Evolutionary conservation across 768 basidiomycete genomes (phyloP), one percentile per base, ranked within the genome.

Genomic region (Pleurotus cornucopiae): DNA sequence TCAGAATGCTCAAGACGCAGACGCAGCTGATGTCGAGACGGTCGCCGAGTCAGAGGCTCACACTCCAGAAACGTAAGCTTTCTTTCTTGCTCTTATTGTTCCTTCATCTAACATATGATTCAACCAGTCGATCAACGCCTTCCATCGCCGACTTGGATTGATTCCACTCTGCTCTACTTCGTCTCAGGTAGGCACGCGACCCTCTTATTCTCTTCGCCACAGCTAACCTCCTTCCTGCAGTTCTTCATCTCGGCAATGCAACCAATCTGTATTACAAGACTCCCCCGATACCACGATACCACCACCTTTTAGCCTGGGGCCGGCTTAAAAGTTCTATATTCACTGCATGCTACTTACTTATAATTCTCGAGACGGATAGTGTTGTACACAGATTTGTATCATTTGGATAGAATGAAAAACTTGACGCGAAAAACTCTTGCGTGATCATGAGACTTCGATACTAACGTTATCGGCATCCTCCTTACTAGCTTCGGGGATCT

Each of bases 311-410:
- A 18, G 51, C 51, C 51, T 49, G 20, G 23, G 26, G 26, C 16
- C 16, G 51, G 51, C 51, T 14, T 41, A 52, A 52, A 52, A 52
- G 51, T 52, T 52, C 37, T 18, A 38, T 37, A 26, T 21, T 52
- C 39, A 39, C 37, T 52, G 40, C 51, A 52, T 52, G 3, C 20
- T 52, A 26, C 30, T 52, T 52, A 52, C 38, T 52, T 52, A 34
- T 52, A 52, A 52, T 52, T 52, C 51, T 52, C 18, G 37, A 40
- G 51, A 23, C 16, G 23, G 39, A 34, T 52, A 52, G 51, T 52
- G 30, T 52, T 52, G 51, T 52, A 41, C 40, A 52, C 51, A 40
- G 51, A 52, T 52, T 39, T 52, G 51, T 52, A 52, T n/a, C 51
- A 52, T 40, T 39, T 52, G 16, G 37, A 9, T 21, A 39, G 51